Conservation (phyloP, 371 early-diverging fungal genomes). For the Dichotomocladium elegans region DNA sequence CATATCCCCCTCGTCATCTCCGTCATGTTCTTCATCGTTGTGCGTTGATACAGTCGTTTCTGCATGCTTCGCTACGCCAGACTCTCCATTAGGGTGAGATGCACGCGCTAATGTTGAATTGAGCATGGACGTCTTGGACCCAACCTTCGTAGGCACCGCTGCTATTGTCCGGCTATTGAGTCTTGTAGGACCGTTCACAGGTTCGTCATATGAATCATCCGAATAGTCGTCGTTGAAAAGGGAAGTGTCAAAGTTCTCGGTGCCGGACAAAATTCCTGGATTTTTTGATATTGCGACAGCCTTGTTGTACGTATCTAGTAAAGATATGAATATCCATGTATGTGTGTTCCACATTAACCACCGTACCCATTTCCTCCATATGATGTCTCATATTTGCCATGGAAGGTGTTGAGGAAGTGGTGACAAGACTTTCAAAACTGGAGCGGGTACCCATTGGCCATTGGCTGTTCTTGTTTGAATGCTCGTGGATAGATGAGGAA, state of each 20-base stretch:
- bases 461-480: background rate
- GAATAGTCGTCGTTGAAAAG: constrained; percentile 45
- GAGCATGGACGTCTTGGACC: background rate
- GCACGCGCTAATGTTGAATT: constrained; percentile 5
- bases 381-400: background rate
- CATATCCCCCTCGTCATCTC: constrained; percentile 8
- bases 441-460: constrained; percentile 16
- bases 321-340: no score
- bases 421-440: constrained; percentile 31
- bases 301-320: no score
- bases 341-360: no score
- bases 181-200: background rate
- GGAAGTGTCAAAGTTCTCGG: constrained; percentile 32
- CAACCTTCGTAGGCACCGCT: constrained; percentile 5
- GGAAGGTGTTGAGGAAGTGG: constrained; percentile 11
- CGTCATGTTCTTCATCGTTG: constrained; percentile 11
- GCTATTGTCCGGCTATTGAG: constrained; percentile 8
- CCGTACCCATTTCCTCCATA: background rate
- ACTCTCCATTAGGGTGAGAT: constrained; percentile 1
- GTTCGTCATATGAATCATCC: constrained; percentile 21
- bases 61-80: no score
- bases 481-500: constrained; percentile 12
- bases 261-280: background rate
- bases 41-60: background rate
- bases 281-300: no score